Base-by-base conservation (phyloP, 805 yeast species). In the Ogataea polymorpha region DNA sequence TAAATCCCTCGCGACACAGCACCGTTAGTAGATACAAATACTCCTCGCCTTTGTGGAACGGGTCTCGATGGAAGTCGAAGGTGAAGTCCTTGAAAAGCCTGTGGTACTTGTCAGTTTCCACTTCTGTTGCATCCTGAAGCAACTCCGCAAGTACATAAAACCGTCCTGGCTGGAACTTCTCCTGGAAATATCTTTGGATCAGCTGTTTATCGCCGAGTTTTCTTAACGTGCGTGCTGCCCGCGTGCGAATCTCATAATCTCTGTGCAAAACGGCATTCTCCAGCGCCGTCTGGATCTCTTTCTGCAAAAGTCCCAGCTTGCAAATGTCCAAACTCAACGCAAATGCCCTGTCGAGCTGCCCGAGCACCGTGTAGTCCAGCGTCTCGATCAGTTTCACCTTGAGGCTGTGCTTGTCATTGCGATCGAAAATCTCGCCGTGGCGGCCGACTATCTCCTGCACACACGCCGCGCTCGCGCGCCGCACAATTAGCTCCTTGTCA, bases 391-490 rank as follows among this genome's bases (percentile, higher is more conserved):
- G 55, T 12, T 58, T 56, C 27, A 83, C 65, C 13, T 72, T 68
- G 43, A 66, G 64, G 6, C 55, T 51, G 8, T 74, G 67, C 12
- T 62, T 49, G 11, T 51, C 51, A n/a, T 28, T 23, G 33, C 8
- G 18, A 9, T 15, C 38, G 24, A 36, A 37, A 33, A 4, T 49
- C 10, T 62, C 63, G 1, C 86, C 86, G 55, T 79, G 81, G 26
- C 97, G 65, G 0, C 98, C 98, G 3, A 87, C 58, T 12, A 84
- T 69, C 54, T 90, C 98, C 56, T 90, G 97, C 6, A 90, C 53
- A 0, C 93, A 91, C 1, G 97, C 96, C 5, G 87, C 70, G 1
- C 90, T 82, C 13, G 96, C 90, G 42, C 95, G 68, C 41, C 96
- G 69, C 5, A 89, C 75, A 44, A 80, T 71, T 14, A 87, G 65